A percentile compares a stretch with the other conserved stretches of the same genome.
Conservation (phyloP, 75 land plant species). For the Cunninghamia lanceolata region DNA sequence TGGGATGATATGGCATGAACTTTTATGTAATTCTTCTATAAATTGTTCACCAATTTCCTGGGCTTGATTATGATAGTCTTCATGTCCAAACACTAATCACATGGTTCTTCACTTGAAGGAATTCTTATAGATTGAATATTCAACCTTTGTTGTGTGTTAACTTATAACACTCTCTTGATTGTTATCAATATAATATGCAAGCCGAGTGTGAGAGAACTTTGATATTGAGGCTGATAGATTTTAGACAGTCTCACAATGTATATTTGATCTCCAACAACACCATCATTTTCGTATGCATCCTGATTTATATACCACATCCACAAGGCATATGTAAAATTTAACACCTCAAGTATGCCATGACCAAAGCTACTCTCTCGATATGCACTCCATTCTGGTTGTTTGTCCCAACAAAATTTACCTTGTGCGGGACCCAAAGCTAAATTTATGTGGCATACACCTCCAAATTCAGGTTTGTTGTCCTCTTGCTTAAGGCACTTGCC, state of each 20-base stretch:
- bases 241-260: slow-evolving; percentile 85
- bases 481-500: slow-evolving; percentile 68
- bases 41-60: not conserved
- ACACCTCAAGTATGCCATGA: too few species aligned
- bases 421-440: slow-evolving; percentile 80
- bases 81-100: not conserved
- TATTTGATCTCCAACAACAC: slow-evolving; percentile 64
- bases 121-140: not conserved
- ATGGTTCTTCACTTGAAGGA: not conserved
- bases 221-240: slow-evolving; percentile 33
- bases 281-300: slow-evolving; percentile 46
- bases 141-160: not conserved
- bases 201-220: too few species aligned
- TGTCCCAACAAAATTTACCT: slow-evolving; percentile 87
- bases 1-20: not conserved
- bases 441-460: too few species aligned
- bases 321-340: slow-evolving; percentile 76
- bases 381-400: too few species aligned
- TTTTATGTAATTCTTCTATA: not conserved
- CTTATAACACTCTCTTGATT: too few species aligned
- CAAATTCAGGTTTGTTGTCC: too few species aligned
- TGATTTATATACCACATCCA: slow-evolving; percentile 98
- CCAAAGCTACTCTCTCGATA: too few species aligned
- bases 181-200: too few species aligned
- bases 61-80: not conserved